Percentiles rank a stretch among this genome's conserved stretches.
These are phyloP conservation scores for Pseudocercospora macadamiae DNA, from an alignment of 2,329 filamentous ascomycete genomes.

Conservation along the genomic window DNA sequence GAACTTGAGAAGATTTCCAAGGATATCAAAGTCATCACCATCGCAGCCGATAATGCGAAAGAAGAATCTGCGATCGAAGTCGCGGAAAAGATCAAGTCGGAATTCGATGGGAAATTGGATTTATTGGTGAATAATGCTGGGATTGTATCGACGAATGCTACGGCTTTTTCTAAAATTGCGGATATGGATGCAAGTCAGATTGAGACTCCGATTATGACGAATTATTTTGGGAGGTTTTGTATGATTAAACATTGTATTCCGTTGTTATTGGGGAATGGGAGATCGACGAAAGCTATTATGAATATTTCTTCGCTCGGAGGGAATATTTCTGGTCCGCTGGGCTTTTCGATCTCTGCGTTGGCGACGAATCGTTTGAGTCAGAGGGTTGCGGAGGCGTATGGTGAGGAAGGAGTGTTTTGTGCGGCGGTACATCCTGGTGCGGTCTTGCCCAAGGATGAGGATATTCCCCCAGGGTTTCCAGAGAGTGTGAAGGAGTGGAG, in stretches of 20 bases:
- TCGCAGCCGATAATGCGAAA: background rate
- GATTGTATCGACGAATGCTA: background rate
- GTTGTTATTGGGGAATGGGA: background rate
- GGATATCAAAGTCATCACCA: constrained; percentile 6
- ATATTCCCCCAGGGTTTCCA: constrained; percentile 38
- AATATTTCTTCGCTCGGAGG: constrained; percentile 36
- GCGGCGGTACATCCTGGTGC: constrained; percentile 39
- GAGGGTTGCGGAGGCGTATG: constrained; percentile 38
- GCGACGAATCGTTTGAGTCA: constrained; percentile 40
- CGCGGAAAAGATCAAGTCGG: background rate
- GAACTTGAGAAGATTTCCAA: constrained; percentile 12
- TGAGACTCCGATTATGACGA: constrained; percentile 15
- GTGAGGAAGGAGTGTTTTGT: constrained; percentile 29
- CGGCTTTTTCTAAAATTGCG: constrained; percentile 7
- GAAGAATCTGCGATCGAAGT: constrained; percentile 3
- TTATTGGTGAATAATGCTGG: constrained; percentile 23
- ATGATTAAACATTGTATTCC: constrained; percentile 29
- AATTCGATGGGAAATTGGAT: constrained; percentile 14
- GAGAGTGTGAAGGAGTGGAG: constrained; percentile 20
- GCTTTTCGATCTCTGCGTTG: constrained; percentile 39
- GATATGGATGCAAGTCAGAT: constrained; percentile 14
- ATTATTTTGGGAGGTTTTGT: constrained; percentile 20
- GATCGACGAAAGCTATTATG: constrained; percentile 24
- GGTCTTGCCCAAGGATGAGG: constrained; percentile 32
- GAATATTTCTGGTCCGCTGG: constrained; percentile 40